Evolutionary conservation across 768 basidiomycete genomes (phyloP), one percentile per base, ranked within the genome.

Genomic region (Mycena vitilis): DNA sequence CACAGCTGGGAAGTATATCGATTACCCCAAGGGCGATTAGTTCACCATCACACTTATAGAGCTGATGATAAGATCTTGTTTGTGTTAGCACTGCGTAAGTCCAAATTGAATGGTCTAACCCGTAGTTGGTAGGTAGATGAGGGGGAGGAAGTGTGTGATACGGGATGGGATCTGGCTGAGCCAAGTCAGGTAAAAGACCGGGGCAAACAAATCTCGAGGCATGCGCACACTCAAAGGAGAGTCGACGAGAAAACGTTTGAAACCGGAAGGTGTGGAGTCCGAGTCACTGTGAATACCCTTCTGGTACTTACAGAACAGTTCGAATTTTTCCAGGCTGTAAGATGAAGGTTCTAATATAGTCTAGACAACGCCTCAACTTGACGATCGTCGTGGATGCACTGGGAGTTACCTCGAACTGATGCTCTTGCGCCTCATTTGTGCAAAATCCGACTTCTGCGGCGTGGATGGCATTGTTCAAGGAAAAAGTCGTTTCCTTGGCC

Each of bases 11-110:
- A 34, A 99, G 83, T 62, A 99, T 91, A 77, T 99, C 98, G 62
- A 99, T 82, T 36, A 99, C 94, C 7, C 89, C 91, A 75, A 99
- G 83, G 0, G 94, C 98, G 58, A 98, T 86, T 13, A 98, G 83
- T 75, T 89, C 78, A 5, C 89, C 93, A 73, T 98, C 92, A 30
- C 98, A 77, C 68, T 88, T 86, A 75, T 97, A 98, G 51, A 95
- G 80, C 73, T 95, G 95, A 74, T 99, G 97, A 78, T 95, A 94
- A 25, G 94, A 92, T n/a, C 70, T 71, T 36, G 9, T 48, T n/a
- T 16, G 36, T n/a, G 36, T 9, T 3, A 56, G 40, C 18, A 45
- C 15, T 15, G 10, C 37, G 38, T 12, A 54, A n/a, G 22, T 49
- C 16, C 5, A 16, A 6, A 5, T 5, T 18, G 5, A 36, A 49